These are phyloP conservation scores for Ophiosphaerella narmari DNA, from an alignment of 2,329 filamentous ascomycete species.

Conservation along the genomic window DNA sequence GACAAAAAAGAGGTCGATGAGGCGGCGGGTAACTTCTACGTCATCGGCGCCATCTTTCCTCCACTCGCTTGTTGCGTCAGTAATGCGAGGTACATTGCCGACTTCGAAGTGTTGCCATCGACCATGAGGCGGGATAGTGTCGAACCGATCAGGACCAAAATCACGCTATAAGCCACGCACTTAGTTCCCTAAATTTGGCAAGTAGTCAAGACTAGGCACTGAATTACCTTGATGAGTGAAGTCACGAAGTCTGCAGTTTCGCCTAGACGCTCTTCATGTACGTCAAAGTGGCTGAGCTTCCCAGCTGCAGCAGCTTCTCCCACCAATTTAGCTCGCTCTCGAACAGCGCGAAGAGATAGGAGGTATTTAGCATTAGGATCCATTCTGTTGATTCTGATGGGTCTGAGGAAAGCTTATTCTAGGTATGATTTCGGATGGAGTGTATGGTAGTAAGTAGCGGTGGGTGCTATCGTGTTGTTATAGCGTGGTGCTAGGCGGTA, in stretches of 20 bases:
- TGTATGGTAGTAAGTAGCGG: too few species aligned
- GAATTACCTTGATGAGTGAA: slow-evolving; percentile 80
- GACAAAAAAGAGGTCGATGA: slow-evolving; percentile 77
- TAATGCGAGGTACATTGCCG: slow-evolving; percentile 72
- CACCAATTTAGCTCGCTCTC: slow-evolving; percentile 33
- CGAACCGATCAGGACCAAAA: slow-evolving; percentile 62
- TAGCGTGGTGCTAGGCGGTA: too few species aligned
- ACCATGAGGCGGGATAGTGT: slow-evolving; percentile 69
- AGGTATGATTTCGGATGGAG: too few species aligned
- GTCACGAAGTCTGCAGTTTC: slow-evolving; percentile 83
- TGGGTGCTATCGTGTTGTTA: too few species aligned
- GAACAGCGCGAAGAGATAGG: slow-evolving; percentile 30
- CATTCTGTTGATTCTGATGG: slow-evolving; percentile 11
- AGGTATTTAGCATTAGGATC: slow-evolving; percentile 31
- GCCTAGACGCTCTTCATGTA: slow-evolving; percentile 77
- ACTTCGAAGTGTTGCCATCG: slow-evolving; percentile 82
- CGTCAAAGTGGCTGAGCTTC: slow-evolving; percentile 78
- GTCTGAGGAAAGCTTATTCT: too few species aligned
- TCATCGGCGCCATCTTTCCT: slow-evolving; percentile 59
- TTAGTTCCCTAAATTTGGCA: background rate
- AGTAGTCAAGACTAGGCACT: background rate
- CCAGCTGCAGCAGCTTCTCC: slow-evolving; percentile 29
- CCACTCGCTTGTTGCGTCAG: slow-evolving; percentile 70
- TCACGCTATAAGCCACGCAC: slow-evolving; percentile 58
- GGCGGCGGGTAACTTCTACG: slow-evolving; percentile 71